Base-by-base conservation (phyloP, 2,329 filamentous ascomycete genomes). In the Aspergillus alliaceus region DNA sequence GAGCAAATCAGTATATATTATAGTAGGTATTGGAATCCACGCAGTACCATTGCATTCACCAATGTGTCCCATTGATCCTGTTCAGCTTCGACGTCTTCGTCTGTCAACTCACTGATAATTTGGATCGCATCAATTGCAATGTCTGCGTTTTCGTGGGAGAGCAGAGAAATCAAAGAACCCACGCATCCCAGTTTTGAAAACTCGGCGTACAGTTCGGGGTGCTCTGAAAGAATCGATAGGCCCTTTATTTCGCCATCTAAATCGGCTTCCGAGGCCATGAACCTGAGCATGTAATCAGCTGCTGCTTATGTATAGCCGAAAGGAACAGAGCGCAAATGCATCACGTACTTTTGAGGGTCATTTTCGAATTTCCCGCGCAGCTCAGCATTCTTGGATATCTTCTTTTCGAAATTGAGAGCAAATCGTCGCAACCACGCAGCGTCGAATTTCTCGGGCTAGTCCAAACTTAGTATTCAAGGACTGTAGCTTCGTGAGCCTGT, bases 91-190 rank as follows among this genome's bases (percentile, higher is more conserved):
- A 96, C 91, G 69, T 98, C 93, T 71, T 99, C 93, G 67, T 98
- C 95, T 14, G 91, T 96, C 64, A 98, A 79, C 77, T 99, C 95
- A 55, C 86, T 88, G 51, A 99, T 85, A 47, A 97, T 90, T 77
- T 98, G 90, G 50, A 96, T 87, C 0, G 89, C 90, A 61, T 89
- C 90, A 66, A 98, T 96, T 11, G 95, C 92, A 63, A 99, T 96
- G 69, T 99, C 95, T 0, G 93, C 93, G 72, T 99, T 99, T 67
- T 99, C 95, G 72, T 99, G 95, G 15, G 93, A 89, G 49, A 99
- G 79, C 52, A 99, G 76, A 2, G 88, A 85, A 1, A 96, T 91
- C 51, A 99, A 75, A 54, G 88, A 93, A 4, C 77, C 84, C 0
- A 87, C 86, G 58, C 86, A 90, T 20, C 90, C 90, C 51, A 92